These are phyloP conservation scores for Heterobasidion irregulare DNA, from an alignment of 1,284 basidiomycete species.

Conservation along the genomic window DNA sequence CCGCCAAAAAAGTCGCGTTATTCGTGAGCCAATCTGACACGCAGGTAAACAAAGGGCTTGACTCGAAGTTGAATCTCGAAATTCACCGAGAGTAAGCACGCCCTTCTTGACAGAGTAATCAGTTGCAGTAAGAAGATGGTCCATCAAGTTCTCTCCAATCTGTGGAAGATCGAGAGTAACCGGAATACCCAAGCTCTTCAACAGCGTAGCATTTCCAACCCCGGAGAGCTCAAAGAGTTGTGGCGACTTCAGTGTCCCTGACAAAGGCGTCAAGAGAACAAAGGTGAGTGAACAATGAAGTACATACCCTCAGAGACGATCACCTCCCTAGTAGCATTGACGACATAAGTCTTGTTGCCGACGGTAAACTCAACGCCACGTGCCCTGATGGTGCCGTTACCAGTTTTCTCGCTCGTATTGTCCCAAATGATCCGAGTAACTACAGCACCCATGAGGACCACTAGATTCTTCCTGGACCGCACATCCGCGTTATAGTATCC, in stretches of 20 bases:
- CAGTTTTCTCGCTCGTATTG: neutral
- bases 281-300: neutral
- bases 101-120: constrained; percentile 9
- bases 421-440: constrained; percentile 7
- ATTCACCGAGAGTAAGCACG: constrained; percentile 9
- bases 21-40: neutral
- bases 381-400: constrained; percentile 4
- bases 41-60: neutral
- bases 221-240: constrained; percentile 12
- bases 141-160: constrained; percentile 11
- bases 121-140: constrained; percentile 10
- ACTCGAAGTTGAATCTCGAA: neutral
- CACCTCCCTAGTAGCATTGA: constrained; percentile 7
- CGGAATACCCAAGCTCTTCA: constrained; percentile 9
- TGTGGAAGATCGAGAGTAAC: constrained; percentile 11
- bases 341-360: constrained; percentile 5
- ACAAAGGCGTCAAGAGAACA: neutral
- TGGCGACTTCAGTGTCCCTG: constrained; percentile 11
- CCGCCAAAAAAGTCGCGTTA: neutral
- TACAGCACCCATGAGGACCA: constrained; percentile 8
- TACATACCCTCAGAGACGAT: neutral
- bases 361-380: constrained; percentile 8
- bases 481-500: constrained; percentile 7
- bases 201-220: constrained; percentile 8
- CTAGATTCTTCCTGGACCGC: constrained; percentile 1